These are phyloP conservation scores for Aspergillus sergii DNA, from an alignment of 2,329 filamentous ascomycete genomes.

Conservation along the genomic window DNA sequence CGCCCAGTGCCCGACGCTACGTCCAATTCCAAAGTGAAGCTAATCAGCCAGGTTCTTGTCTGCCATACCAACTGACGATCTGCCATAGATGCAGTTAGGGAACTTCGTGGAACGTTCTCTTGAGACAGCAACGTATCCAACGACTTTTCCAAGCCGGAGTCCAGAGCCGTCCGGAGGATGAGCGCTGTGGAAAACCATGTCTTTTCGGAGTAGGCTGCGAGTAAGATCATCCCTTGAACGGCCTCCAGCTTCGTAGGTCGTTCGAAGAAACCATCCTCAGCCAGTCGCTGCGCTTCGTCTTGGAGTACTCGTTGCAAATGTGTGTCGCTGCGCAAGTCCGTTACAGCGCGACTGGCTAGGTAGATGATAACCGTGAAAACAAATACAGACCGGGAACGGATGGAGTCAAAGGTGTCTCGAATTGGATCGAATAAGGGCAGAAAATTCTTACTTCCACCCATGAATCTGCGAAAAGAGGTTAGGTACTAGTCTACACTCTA, in stretches of 20 bases:
- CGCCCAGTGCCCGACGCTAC: slow-evolving; percentile 39
- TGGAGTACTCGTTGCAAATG: slow-evolving; percentile 39
- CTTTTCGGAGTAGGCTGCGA: slow-evolving; percentile 40
- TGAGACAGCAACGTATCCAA: slow-evolving; percentile 35
- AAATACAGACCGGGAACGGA: slow-evolving; percentile 38
- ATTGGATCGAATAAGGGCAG: slow-evolving; percentile 39
- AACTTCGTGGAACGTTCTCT: slow-evolving; percentile 35
- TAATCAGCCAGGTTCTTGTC: slow-evolving; percentile 39
- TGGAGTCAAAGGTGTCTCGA: slow-evolving; percentile 39
- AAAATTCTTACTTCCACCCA: slow-evolving; percentile 37
- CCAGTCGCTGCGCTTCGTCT: slow-evolving; percentile 38
- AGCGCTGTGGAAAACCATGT: slow-evolving; percentile 42
- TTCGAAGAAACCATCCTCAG: slow-evolving; percentile 41
- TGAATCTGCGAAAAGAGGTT: slow-evolving; percentile 25
- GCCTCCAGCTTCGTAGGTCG: slow-evolving; percentile 40
- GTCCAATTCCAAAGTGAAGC: slow-evolving; percentile 37
- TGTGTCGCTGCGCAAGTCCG: slow-evolving; percentile 33
- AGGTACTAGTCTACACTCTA: too few relatives aligned
- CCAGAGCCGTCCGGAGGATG: slow-evolving; percentile 38
- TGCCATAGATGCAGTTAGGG: slow-evolving; percentile 35
- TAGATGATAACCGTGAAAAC: slow-evolving; percentile 41
- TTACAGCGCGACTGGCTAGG: slow-evolving; percentile 36
- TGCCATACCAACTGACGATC: slow-evolving; percentile 40
- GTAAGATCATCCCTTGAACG: slow-evolving; percentile 39
- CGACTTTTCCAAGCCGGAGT: slow-evolving; percentile 39